Evolutionary conservation across 176 grass and related monocot species (phyloP).

Genomic region (Carex myosuroides): DNA sequence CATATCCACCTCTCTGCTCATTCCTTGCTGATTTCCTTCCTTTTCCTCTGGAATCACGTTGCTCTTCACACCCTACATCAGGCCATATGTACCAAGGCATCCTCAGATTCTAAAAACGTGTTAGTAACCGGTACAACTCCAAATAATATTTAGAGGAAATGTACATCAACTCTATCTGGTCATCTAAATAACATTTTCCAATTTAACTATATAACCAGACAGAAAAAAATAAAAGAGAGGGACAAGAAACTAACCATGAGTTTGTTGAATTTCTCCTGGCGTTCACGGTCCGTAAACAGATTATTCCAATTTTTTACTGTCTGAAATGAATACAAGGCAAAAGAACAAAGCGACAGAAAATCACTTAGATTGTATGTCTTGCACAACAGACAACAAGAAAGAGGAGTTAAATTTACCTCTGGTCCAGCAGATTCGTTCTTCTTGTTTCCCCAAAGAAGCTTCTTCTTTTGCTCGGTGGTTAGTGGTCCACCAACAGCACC

Average conservation of each 20-base stretch:
- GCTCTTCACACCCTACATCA: conserved; percentile 87
- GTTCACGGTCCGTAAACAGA: conserved; percentile 75
- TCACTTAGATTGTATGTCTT: not conserved
- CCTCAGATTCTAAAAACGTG: conserved; percentile 97
- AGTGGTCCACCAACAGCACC: conserved; percentile 47
- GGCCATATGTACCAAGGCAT: conserved; percentile 92
- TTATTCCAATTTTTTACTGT: conserved; percentile 67
- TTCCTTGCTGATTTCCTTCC: conserved; percentile 42
- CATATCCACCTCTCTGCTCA: conserved; percentile 81
- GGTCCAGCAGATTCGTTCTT: conserved; percentile 45
- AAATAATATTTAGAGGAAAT: conserved; percentile 16
- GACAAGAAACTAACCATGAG: conserved; percentile 76
- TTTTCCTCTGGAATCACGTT: conserved; percentile 28
- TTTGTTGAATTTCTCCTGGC: conserved; percentile 98
- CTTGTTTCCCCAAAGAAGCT: conserved; percentile 94
- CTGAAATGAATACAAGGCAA: conserved; percentile 33
- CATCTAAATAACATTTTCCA: not conserved
- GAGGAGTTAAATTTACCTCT: conserved; percentile 44
- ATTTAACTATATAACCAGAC: not conserved
- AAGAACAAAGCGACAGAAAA: not conserved
- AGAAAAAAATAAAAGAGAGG: not conserved
- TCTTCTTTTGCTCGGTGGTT: conserved; percentile 88
- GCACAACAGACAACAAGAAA: not conserved
- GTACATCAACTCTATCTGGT: not conserved
- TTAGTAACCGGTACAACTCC: conserved; percentile 45